A percentile compares a stretch with the other conserved stretches of the same genome.
These are phyloP conservation scores for Lodderomyces metapsilosis DNA, from an alignment of 1,139 yeast genomes.

Conservation along the genomic window DNA sequence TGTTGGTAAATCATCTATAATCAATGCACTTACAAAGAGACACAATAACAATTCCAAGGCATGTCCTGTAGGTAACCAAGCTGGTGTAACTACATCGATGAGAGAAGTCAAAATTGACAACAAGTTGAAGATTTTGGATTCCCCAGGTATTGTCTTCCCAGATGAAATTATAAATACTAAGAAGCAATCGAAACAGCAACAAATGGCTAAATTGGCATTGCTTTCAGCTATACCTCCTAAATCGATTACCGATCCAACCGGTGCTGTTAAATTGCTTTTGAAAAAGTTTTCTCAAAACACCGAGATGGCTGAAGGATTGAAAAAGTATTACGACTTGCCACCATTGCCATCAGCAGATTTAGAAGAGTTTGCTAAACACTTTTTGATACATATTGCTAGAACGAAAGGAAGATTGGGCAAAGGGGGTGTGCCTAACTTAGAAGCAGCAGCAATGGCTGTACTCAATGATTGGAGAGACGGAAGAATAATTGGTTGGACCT, in stretches of 20 bases:
- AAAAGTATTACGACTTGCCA: conserved; percentile 73
- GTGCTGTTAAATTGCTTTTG: conserved; percentile 75
- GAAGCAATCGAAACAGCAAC: conserved; percentile 55
- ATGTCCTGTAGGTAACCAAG: conserved; percentile 97
- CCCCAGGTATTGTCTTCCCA: conserved; percentile 98
- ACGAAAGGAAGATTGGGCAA: conserved; percentile 87
- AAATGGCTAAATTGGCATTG: conserved; percentile 84
- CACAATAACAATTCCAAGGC: conserved; percentile 69
- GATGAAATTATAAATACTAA: conserved; percentile 49
- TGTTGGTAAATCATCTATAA: conserved; percentile 89
- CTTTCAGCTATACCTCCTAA: conserved; percentile 91
- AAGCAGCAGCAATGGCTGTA: conserved; percentile 79
- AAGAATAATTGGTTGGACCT: conserved; percentile 85
- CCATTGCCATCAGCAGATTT: conserved; percentile 68
- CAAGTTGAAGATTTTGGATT: conserved; percentile 84
- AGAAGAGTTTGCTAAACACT: conserved; percentile 72
- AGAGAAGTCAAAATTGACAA: conserved; percentile 92
- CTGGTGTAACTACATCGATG: conserved; percentile 91
- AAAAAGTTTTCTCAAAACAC: conserved; percentile 69
- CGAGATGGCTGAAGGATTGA: conserved; percentile 76
- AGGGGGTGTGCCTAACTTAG: conserved; percentile 90
- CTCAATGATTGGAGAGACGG: conserved; percentile 98
- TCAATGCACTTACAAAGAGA: conserved; percentile 83
- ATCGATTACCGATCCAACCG: conserved; percentile 77
- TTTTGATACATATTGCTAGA: conserved; percentile 90